phyloP scores from a whole-genome alignment of 176 grass and related monocot species.

The Avena insularis region DNA sequence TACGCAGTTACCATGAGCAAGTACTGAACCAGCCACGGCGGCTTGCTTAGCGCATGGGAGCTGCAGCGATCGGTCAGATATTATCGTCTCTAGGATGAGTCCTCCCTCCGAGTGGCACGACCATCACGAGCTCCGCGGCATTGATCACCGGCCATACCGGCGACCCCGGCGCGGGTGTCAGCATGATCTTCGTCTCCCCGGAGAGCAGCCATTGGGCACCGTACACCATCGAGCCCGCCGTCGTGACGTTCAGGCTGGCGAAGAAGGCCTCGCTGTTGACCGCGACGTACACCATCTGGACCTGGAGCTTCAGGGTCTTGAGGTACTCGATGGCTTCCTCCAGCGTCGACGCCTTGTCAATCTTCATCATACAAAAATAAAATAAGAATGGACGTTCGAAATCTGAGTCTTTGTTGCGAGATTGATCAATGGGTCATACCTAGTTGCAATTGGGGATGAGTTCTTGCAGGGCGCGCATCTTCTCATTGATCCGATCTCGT shows the following conservation, averaged over 20 bases:
- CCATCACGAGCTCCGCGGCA: slow-evolving; percentile 76
- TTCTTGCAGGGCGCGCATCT: slow-evolving; percentile 37
- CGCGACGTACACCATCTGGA: slow-evolving; percentile 72
- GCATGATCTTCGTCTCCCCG: slow-evolving; percentile 63
- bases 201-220: slow-evolving; percentile 64
- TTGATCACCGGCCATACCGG: slow-evolving; percentile 90
- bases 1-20: neutral
- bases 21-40: neutral
- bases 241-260: slow-evolving; percentile 75
- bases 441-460: slow-evolving; percentile 68
- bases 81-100: slow-evolving; percentile 92
- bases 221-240: slow-evolving; percentile 64
- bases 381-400: neutral
- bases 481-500: slow-evolving; percentile 38
- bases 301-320: slow-evolving; percentile 68
- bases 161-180: slow-evolving; percentile 60
- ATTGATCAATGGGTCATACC: neutral
- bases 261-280: slow-evolving; percentile 76
- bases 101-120: slow-evolving; percentile 75
- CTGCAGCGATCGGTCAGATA: neutral
- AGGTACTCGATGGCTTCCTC: slow-evolving; percentile 83
- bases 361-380: slow-evolving; percentile 16
- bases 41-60: neutral
- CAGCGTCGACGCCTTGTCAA: slow-evolving; percentile 83
- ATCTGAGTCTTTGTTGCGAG: neutral